Percentiles rank a stretch among this genome's conserved stretches.
Evolutionary conservation across 495 filamentous ascomycete genomes (phyloP).

Genomic region (Clohesyomyces aquaticus): DNA sequence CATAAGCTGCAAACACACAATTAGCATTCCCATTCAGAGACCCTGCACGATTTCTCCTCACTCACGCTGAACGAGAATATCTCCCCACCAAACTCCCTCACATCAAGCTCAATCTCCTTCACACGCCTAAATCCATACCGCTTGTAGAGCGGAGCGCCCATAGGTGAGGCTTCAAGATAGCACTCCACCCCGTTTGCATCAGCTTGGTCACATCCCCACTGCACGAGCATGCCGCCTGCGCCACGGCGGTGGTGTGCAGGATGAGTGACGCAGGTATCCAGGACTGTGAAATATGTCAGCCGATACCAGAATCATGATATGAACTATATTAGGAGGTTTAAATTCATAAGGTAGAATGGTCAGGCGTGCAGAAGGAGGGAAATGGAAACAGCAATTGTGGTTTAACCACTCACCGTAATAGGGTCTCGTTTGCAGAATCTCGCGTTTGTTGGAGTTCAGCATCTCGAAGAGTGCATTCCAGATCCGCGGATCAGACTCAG

Average conservation of each 20-base stretch:
- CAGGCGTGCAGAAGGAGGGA: too few relatives aligned
- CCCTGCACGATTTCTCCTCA: too few relatives aligned
- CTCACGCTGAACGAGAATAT: constrained; percentile 15
- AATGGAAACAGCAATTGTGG: too few relatives aligned
- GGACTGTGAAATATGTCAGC: background rate
- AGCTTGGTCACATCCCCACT: constrained; percentile 21
- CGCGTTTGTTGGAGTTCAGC: constrained; percentile 6
- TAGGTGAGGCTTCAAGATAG: constrained; percentile 17
- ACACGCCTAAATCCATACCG: constrained; percentile 23
- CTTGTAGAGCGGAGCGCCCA: constrained; percentile 22
- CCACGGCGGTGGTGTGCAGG: constrained; percentile 15
- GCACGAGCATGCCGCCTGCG: constrained; percentile 14
- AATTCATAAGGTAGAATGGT: background rate
- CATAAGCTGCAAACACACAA: background rate
- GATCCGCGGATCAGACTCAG: constrained; percentile 5
- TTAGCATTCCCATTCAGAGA: too few relatives aligned
- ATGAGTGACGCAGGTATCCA: constrained; percentile 24
- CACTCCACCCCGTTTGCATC: constrained; percentile 21
- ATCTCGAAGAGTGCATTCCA: constrained; percentile 4
- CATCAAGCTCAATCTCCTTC: constrained; percentile 27
- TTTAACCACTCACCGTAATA: constrained; percentile 8
- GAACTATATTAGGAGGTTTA: background rate
- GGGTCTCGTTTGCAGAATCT: constrained; percentile 9
- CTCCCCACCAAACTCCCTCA: constrained; percentile 20
- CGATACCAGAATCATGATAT: background rate